A percentile compares a stretch with the other conserved stretches of the same genome.
Conservation (phyloP, 2,329 filamentous ascomycete species). For the Calonectria multiphialidica region DNA sequence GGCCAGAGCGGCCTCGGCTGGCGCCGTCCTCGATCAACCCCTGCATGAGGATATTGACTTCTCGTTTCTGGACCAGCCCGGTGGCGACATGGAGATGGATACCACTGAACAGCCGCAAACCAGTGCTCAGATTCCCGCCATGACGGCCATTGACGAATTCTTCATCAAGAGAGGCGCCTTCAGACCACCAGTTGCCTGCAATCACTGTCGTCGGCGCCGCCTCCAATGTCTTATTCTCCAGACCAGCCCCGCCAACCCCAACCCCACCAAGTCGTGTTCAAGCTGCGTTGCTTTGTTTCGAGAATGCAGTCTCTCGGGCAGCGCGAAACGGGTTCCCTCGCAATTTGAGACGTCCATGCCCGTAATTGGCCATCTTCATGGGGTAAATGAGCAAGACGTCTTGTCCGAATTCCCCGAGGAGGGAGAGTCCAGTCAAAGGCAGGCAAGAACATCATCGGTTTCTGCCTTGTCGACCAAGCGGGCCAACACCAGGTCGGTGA, state of each 20-base stretch:
- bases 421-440: not conserved
- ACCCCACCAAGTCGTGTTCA: slow-evolving; percentile 60
- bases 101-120: slow-evolving; percentile 4
- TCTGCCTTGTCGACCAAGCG: slow-evolving; percentile 44
- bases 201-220: slow-evolving; percentile 56
- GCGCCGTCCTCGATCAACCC: not conserved
- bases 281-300: slow-evolving; percentile 64
- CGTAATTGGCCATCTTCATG: slow-evolving; percentile 62
- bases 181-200: slow-evolving; percentile 56
- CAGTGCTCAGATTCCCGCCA: slow-evolving; percentile 13
- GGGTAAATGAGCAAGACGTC: slow-evolving; percentile 55
- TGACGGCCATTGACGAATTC: slow-evolving; percentile 51
- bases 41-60: slow-evolving; percentile 25
- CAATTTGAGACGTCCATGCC: slow-evolving; percentile 60
- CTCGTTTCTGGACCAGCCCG: slow-evolving; percentile 36
- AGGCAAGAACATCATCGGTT: slow-evolving; percentile 12
- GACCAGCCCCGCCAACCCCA: slow-evolving; percentile 60
- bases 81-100: slow-evolving; percentile 24
- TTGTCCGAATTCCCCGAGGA: slow-evolving; percentile 23
- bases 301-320: slow-evolving; percentile 61
- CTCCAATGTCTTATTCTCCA: slow-evolving; percentile 62
- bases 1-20: slow-evolving; percentile 15
- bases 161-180: slow-evolving; percentile 56
- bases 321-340: slow-evolving; percentile 57
- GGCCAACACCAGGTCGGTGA: slow-evolving; percentile 54